These are phyloP conservation scores for Adenanthera pavonina DNA, from an alignment of 306 rosid species.

Conservation along the genomic window DNA sequence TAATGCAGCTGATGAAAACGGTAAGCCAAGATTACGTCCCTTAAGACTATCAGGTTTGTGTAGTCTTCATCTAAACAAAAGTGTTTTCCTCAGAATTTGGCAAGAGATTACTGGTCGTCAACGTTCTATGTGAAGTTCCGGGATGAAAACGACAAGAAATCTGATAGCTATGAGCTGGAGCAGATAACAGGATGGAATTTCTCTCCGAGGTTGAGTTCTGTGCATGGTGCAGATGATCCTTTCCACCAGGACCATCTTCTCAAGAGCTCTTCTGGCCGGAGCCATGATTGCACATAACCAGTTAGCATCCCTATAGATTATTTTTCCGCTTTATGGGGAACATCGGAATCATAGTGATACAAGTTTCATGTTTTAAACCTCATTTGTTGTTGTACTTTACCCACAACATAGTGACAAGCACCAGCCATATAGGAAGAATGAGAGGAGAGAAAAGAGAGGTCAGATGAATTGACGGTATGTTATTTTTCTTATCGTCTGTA, in stretches of 20 bases:
- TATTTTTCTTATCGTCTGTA: constrained; percentile 6
- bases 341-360: constrained; percentile 14
- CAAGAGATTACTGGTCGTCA: constrained; percentile 91
- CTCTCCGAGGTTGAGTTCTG: constrained; percentile 90
- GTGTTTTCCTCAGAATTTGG: constrained; percentile 65
- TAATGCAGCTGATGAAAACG: constrained; percentile 76
- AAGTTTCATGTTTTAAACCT: constrained; percentile 4
- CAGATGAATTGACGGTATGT: neutral
- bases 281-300: constrained; percentile 43
- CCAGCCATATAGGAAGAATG: constrained; percentile 11
- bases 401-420: neutral
- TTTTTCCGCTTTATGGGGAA: neutral
- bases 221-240: constrained; percentile 82
- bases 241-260: constrained; percentile 73
- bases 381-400: constrained; percentile 13
- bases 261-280: constrained; percentile 51
- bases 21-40: constrained; percentile 47
- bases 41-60: neutral
- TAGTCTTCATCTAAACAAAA: constrained; percentile 25
- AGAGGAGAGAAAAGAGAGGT: neutral
- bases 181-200: constrained; percentile 73
- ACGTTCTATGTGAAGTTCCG: constrained; percentile 78
- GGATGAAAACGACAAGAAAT: constrained; percentile 68
- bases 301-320: neutral
- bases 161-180: constrained; percentile 64